These are phyloP conservation scores for Rhodotorula graminis DNA, from an alignment of 768 basidiomycete species.

Conservation along the genomic window DNA sequence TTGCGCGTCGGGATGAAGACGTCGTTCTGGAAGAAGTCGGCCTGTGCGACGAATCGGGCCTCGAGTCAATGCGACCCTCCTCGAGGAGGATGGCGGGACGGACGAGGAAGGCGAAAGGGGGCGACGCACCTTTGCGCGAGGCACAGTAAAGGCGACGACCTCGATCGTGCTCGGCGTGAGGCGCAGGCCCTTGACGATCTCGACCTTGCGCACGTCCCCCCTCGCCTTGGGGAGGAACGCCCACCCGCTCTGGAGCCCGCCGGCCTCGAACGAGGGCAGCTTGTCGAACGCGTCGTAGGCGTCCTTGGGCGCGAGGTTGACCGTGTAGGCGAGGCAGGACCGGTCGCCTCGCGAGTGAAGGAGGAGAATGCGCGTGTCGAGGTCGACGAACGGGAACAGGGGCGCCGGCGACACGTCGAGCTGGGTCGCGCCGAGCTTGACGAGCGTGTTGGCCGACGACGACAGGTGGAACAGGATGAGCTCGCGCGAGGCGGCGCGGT, in stretches of 20 bases:
- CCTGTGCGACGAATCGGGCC: constrained; percentile 22
- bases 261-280: constrained; percentile 46
- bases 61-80: background rate
- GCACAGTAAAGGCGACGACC: constrained; percentile 24
- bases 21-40: constrained; percentile 50
- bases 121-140: constrained; percentile 6
- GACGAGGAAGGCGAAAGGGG: background rate
- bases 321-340: constrained; percentile 46
- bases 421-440: constrained; percentile 34
- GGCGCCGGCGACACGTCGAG: constrained; percentile 49
- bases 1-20: constrained; percentile 46
- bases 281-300: constrained; percentile 37
- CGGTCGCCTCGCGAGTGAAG: constrained; percentile 49
- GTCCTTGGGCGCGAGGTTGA: constrained; percentile 28
- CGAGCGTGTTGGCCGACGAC: constrained; percentile 15
- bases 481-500: constrained; percentile 46
- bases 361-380: constrained; percentile 47
- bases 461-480: constrained; percentile 43
- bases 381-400: constrained; percentile 47
- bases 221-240: constrained; percentile 45
- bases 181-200: constrained; percentile 44
- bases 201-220: constrained; percentile 47
- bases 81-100: too few species aligned
- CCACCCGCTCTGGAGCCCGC: constrained; percentile 45
- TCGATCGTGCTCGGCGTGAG: constrained; percentile 46